phyloP scores from a whole-genome alignment of 106 monocot genomes.

The Allium fistulosum region DNA sequence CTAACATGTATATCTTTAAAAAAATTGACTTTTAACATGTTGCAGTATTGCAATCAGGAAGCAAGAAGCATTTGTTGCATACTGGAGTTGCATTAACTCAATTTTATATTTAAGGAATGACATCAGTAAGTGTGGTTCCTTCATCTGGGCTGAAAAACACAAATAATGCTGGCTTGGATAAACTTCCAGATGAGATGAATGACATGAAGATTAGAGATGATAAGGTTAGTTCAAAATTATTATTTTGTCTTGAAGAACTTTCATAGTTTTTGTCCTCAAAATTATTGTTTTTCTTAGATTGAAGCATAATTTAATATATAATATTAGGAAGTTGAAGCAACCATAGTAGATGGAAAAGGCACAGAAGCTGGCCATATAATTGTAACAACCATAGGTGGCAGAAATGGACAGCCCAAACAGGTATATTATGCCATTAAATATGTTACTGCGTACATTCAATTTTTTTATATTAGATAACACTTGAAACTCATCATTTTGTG shows the following conservation, averaged over 20 bases:
- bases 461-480: too few species aligned
- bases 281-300: not conserved
- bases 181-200: conserved; percentile 41
- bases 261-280: too few species aligned
- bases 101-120: not conserved
- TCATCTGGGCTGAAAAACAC: not conserved
- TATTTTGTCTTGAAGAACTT: too few species aligned
- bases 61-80: too few species aligned
- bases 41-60: too few species aligned
- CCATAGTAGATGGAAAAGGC: conserved; percentile 39
- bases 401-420: conserved; percentile 39
- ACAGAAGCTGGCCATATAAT: conserved; percentile 52
- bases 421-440: not conserved
- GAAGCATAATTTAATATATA: not conserved
- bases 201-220: conserved; percentile 49
- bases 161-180: conserved; percentile 10
- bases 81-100: too few species aligned
- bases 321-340: conserved; percentile 34
- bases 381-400: conserved; percentile 45
- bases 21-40: too few species aligned
- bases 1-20: too few species aligned
- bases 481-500: too few species aligned
- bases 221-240: conserved; percentile 15
- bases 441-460: too few species aligned
- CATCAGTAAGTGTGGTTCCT: conserved; percentile 2